Evolutionary conservation across 1,284 basidiomycete species (phyloP).

Genomic region (Heterobasidion irregulare): DNA sequence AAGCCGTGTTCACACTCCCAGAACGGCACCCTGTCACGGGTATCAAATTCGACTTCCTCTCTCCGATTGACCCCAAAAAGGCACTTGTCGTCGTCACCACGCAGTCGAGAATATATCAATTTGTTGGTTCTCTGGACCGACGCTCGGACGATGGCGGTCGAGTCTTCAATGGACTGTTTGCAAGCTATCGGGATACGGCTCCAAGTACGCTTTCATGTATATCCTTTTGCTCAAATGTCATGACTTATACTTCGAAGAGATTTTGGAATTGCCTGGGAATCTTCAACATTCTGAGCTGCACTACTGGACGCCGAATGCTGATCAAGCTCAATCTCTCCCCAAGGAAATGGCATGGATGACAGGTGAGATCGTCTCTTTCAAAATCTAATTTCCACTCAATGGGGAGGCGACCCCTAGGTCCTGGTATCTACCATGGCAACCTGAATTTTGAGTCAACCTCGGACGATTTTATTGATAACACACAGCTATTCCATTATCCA

Average conservation of each 20-base stretch:
- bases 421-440: conserved; percentile 80
- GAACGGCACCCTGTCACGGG: conserved; percentile 79
- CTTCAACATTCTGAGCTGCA: conserved; percentile 70
- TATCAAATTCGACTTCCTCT: conserved; percentile 72
- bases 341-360: conserved; percentile 85
- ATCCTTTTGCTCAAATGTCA: background rate
- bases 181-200: conserved; percentile 60
- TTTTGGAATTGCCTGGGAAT: conserved; percentile 79
- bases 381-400: conserved; percentile 10
- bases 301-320: conserved; percentile 63
- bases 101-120: conserved; percentile 86
- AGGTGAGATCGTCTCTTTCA: conserved; percentile 32
- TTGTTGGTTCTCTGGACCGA: conserved; percentile 63
- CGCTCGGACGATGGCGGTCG: conserved; percentile 69
- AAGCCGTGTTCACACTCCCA: conserved; percentile 71
- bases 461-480: conserved; percentile 75
- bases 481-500: conserved; percentile 65
- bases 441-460: conserved; percentile 58
- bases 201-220: conserved; percentile 55
- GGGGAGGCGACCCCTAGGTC: conserved; percentile 32
- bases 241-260: conserved; percentile 43
- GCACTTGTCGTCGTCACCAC: conserved; percentile 80
- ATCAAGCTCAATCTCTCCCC: conserved; percentile 59
- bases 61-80: conserved; percentile 50
- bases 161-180: conserved; percentile 70